A percentile compares a stretch with the other conserved stretches of the same genome.
Conservation (phyloP, 2,329 filamentous ascomycete genomes). For the Colletotrichum tabaci region DNA sequence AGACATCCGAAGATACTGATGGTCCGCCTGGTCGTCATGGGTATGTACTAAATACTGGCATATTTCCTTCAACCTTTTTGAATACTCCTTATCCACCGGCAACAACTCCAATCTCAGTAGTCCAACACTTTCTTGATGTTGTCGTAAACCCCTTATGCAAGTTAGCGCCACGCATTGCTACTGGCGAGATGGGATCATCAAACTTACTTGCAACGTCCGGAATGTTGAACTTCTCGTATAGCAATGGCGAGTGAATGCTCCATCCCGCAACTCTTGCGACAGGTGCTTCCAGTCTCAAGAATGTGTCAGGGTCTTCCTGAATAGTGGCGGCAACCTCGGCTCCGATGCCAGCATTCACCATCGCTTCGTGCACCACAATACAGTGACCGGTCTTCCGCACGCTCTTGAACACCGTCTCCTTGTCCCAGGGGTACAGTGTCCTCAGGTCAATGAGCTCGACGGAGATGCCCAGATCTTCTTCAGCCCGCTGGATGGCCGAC, state of each 20-base stretch:
- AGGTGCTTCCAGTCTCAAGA: slow-evolving; percentile 86
- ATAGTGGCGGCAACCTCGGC: slow-evolving; percentile 92
- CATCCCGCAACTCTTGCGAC: slow-evolving; percentile 90
- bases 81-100: neutral
- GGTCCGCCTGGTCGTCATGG: neutral
- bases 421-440: slow-evolving; percentile 94
- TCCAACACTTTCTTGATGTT: slow-evolving; percentile 77
- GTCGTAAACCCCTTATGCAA: slow-evolving; percentile 75
- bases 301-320: slow-evolving; percentile 83
- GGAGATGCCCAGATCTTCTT: slow-evolving; percentile 81
- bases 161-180: slow-evolving; percentile 47
- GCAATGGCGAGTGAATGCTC: slow-evolving; percentile 85
- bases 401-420: slow-evolving; percentile 83
- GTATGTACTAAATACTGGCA: slow-evolving; percentile 28
- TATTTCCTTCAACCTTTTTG: neutral
- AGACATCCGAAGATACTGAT: neutral
- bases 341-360: slow-evolving; percentile 90
- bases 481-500: slow-evolving; percentile 80
- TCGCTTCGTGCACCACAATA: slow-evolving; percentile 92
- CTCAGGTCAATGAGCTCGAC: slow-evolving; percentile 90
- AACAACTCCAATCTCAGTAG: slow-evolving; percentile 62
- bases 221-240: slow-evolving; percentile 85
- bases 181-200: neutral
- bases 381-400: slow-evolving; percentile 90
- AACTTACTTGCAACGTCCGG: slow-evolving; percentile 90